Evolutionary conservation across 2,329 filamentous ascomycete species (phyloP).

Genomic region (Cadophora malorum): DNA sequence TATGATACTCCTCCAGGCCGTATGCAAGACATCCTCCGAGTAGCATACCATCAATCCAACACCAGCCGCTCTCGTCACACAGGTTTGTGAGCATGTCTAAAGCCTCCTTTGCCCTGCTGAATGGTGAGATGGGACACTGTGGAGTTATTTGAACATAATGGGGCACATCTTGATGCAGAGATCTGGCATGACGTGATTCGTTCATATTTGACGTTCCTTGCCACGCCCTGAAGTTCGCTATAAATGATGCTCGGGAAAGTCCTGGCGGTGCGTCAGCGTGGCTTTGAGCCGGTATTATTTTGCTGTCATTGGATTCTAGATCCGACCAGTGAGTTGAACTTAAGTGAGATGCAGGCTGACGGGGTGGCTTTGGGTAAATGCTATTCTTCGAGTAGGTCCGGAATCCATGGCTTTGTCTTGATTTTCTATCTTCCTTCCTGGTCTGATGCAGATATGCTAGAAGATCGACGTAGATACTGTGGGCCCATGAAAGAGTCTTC

Average conservation of each 20-base stretch:
- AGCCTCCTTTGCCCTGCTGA: slow-evolving; percentile 62
- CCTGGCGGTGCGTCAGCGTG: slow-evolving; percentile 14
- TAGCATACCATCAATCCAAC: slow-evolving; percentile 92
- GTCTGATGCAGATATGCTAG: slow-evolving; percentile 67
- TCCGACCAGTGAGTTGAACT: slow-evolving; percentile 33
- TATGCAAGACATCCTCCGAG: slow-evolving; percentile 92
- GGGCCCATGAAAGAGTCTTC: slow-evolving; percentile 71
- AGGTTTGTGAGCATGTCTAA: slow-evolving; percentile 75
- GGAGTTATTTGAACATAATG: slow-evolving; percentile 40
- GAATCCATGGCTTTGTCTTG: slow-evolving; percentile 44
- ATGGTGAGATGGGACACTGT: slow-evolving; percentile 31
- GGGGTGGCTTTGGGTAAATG: slow-evolving; percentile 58
- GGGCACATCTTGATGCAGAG: slow-evolving; percentile 35
- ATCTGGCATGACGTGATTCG: slow-evolving; percentile 30
- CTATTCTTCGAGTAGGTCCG: slow-evolving; percentile 55
- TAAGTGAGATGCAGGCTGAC: slow-evolving; percentile 42
- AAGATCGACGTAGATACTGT: slow-evolving; percentile 74
- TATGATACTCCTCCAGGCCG: slow-evolving; percentile 82
- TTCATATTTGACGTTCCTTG: slow-evolving; percentile 18
- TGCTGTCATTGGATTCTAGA: slow-evolving; percentile 22
- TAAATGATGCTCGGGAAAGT: slow-evolving; percentile 5
- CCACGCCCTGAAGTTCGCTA: slow-evolving; percentile 17
- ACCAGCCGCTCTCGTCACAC: slow-evolving; percentile 81
- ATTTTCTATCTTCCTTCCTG: slow-evolving; percentile 55
- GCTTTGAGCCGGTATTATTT: slow-evolving; percentile 4